These are phyloP conservation scores for Penicillium nucicola DNA, from an alignment of 495 filamentous ascomycete genomes.

Conservation along the genomic window DNA sequence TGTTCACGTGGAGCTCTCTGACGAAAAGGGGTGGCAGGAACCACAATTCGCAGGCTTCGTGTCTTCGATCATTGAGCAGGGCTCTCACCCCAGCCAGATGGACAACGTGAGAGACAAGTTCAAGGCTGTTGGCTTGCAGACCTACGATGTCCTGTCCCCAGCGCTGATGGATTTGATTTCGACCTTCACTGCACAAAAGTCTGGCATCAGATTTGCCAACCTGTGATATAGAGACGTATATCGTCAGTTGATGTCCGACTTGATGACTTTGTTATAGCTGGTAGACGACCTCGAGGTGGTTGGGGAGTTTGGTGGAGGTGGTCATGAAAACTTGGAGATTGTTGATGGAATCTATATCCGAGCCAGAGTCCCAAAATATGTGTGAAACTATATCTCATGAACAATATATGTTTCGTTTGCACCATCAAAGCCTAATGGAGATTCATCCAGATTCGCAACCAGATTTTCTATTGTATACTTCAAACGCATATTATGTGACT, in stretches of 20 bases:
- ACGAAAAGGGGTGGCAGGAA: conserved; percentile 58
- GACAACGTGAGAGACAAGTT: conserved; percentile 48
- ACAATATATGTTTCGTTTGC: too few species aligned
- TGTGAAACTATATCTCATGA: too few species aligned
- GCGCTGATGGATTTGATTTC: conserved; percentile 57
- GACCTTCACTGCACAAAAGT: conserved; percentile 49
- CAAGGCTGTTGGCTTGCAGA: conserved; percentile 45
- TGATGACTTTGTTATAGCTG: background rate
- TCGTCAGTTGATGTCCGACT: background rate
- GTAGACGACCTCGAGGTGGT: background rate
- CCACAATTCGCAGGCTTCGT: conserved; percentile 62
- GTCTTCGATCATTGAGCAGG: conserved; percentile 59
- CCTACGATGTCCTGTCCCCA: conserved; percentile 56
- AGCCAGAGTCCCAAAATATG: too few species aligned
- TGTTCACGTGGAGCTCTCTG: conserved; percentile 56
- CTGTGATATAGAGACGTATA: conserved; percentile 4
- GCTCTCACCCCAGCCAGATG: conserved; percentile 51
- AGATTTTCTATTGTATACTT: too few species aligned
- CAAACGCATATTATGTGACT: too few species aligned
- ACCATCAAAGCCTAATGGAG: too few species aligned
- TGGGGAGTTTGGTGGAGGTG: background rate
- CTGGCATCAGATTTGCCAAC: conserved; percentile 24
- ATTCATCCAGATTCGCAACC: too few species aligned
- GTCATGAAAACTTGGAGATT: background rate
- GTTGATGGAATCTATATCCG: too few species aligned